Evolutionary conservation across 2,329 filamentous ascomycete species (phyloP), one percentile per base, ranked within the genome.

Genomic region (Chaetomiaceae sp.): DNA sequence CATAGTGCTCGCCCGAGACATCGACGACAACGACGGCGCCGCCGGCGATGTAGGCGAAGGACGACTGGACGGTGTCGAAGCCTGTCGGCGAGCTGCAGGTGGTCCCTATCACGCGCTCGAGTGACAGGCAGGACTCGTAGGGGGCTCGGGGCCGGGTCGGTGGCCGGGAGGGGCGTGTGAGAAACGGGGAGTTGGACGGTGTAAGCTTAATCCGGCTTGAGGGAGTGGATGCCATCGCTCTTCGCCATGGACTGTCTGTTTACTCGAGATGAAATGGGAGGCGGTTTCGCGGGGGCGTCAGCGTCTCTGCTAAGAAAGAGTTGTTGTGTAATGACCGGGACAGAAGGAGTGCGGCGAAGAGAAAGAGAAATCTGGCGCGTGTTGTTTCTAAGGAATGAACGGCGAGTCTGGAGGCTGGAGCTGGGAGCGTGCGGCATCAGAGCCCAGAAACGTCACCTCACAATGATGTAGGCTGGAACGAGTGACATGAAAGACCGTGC

Each of bases 11-110:
- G 47, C 84, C 81, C 59, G 89, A 82, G 48, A 96, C 77, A 61
- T 88, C 85, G 7, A 91, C 89, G 17, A 97, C 82, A 0, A 99
- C 89, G n/a, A 90, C 92, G 39, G 92, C 90, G 9, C 91, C 94
- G 51, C 94, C 94, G 8, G 94, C 92, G 59, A 91, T 91, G 68
- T 95, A 94, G 51, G 91, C 91, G 70, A 97, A 96, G 47, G 80
- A 85, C 12, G 85, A 82, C 37, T 86, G 76, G 56, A 92, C 83
- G 59, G 82, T 85, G 67, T 95, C 91, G 70, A 99, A 95, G 58
- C 89, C 90, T 66, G 88, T 91, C 37, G 90, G 86, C 4, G 88
- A 88, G 61, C 78, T 82, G 59, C 90, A 92, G 7, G 92, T 97
- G 22, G 91, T 95, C 43, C 94, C 94, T 64, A 97, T 88, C 53